Conservation (phyloP, 2,329 filamentous ascomycete species). For the Fusarium tanahbumbuense region DNA sequence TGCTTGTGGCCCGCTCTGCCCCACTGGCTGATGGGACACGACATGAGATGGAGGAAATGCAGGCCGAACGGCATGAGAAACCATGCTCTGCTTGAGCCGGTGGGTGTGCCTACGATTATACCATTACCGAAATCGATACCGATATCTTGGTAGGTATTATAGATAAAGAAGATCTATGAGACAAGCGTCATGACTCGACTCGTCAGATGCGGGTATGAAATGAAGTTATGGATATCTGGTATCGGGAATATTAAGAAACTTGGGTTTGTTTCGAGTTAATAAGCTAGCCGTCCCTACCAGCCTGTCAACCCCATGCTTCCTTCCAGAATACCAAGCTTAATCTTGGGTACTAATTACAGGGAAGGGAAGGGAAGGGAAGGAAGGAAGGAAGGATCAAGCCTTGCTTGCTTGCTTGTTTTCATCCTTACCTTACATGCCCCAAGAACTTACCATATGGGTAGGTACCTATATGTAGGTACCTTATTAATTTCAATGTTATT, state of each 20-base stretch:
- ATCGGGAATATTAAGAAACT: background rate
- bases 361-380: background rate
- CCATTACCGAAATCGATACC: background rate
- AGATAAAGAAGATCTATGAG: background rate
- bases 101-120: constrained; percentile 11
- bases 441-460: background rate
- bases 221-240: background rate
- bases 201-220: background rate
- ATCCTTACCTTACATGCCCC: background rate
- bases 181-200: background rate
- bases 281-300: background rate
- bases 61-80: background rate
- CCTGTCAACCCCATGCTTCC: constrained; percentile 4
- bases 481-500: no score
- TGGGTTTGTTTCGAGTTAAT: background rate
- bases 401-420: background rate
- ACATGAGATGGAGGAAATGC: constrained; percentile 16
- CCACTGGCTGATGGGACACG: constrained; percentile 17
- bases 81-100: background rate
- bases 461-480: no score
- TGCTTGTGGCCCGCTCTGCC: constrained; percentile 8
- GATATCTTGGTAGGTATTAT: background rate
- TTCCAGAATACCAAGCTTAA: constrained; percentile 29
- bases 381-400: background rate
- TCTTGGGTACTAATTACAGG: constrained; percentile 1